Evolutionary conservation across 345 rosid species (phyloP).

Genomic region (Crucihimalaya himalaica): DNA sequence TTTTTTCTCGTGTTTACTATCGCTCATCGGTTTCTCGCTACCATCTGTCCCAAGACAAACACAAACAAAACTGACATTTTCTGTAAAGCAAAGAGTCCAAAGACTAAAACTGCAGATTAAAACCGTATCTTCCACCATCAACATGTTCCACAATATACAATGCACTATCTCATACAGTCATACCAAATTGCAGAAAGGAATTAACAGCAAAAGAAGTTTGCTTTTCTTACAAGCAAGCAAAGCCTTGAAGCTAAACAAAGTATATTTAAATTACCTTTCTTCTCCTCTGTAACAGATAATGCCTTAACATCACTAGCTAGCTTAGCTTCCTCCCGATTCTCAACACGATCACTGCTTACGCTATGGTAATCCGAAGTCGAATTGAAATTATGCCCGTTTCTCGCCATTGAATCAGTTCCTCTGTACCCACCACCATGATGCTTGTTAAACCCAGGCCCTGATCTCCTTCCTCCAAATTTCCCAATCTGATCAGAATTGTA

Average conservation of each 20-base stretch:
- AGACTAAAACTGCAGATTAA: neutral
- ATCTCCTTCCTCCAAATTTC: constrained; percentile 63
- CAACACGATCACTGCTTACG: constrained; percentile 36
- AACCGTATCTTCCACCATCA: neutral
- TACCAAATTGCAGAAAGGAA: constrained; percentile 8
- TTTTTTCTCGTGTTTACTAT: constrained; percentile 29
- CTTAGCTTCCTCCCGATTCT: constrained; percentile 45
- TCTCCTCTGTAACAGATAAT: constrained; percentile 44
- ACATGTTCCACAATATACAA: constrained; percentile 8
- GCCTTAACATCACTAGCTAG: constrained; percentile 45
- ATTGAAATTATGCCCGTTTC: constrained; percentile 47
- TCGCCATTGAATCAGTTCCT: constrained; percentile 38
- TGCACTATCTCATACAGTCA: constrained; percentile 3
- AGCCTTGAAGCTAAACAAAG: constrained; percentile 3
- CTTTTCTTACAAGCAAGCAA: constrained; percentile 37
- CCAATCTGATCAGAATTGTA: constrained; percentile 51
- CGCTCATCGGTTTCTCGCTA: constrained; percentile 44
- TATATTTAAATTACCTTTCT: constrained; percentile 51
- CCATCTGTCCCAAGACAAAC: constrained; percentile 49
- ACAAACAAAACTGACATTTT: neutral
- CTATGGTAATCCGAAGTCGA: constrained; percentile 39
- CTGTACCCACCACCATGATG: constrained; percentile 43
- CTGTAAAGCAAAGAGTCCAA: neutral
- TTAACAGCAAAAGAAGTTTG: constrained; percentile 9
- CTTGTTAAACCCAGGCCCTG: constrained; percentile 47